These are phyloP conservation scores for Pleurotus sapidus DNA, from an alignment of 768 basidiomycete species.

Conservation along the genomic window DNA sequence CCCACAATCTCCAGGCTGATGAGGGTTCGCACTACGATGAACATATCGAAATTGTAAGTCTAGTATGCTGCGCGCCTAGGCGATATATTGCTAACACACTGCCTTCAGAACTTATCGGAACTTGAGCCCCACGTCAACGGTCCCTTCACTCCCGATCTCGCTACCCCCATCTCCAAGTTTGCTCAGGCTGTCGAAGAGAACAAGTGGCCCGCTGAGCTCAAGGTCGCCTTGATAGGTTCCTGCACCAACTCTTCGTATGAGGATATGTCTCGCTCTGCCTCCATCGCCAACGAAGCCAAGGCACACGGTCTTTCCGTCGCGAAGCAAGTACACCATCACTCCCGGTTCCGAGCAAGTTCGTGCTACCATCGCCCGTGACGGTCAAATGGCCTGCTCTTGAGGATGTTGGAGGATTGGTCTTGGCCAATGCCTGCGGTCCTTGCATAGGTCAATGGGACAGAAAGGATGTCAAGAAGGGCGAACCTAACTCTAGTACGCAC, in stretches of 20 bases:
- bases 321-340: conserved; percentile 96
- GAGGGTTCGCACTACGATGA: conserved; percentile 91
- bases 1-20: conserved; percentile 89
- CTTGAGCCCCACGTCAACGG: conserved; percentile 99
- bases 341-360: conserved; percentile 98
- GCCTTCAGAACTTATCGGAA: conserved; percentile 79
- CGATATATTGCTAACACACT: not conserved
- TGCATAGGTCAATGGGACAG: conserved; percentile 99
- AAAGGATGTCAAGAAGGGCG: conserved; percentile 94
- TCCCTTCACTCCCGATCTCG: conserved; percentile 99
- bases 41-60: conserved; percentile 82
- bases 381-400: conserved; percentile 88
- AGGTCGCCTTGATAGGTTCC: conserved; percentile 96
- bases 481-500: conserved; percentile 86
- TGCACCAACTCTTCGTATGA: conserved; percentile 99
- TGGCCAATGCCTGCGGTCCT: conserved; percentile 98
- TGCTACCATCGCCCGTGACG: conserved; percentile 96
- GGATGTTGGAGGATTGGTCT: conserved; percentile 83
- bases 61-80: not conserved
- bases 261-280: conserved; percentile 98
- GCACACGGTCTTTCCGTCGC: conserved; percentile 84
- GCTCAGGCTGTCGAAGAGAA: conserved; percentile 90
- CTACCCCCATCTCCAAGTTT: conserved; percentile 97
- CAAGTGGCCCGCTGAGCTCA: conserved; percentile 95
- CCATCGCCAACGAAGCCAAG: conserved; percentile 87